A percentile compares a stretch with the other conserved stretches of the same genome.
phyloP scores from a whole-genome alignment of 1,284 basidiomycete species.

The Anthracocystis walkeri region DNA sequence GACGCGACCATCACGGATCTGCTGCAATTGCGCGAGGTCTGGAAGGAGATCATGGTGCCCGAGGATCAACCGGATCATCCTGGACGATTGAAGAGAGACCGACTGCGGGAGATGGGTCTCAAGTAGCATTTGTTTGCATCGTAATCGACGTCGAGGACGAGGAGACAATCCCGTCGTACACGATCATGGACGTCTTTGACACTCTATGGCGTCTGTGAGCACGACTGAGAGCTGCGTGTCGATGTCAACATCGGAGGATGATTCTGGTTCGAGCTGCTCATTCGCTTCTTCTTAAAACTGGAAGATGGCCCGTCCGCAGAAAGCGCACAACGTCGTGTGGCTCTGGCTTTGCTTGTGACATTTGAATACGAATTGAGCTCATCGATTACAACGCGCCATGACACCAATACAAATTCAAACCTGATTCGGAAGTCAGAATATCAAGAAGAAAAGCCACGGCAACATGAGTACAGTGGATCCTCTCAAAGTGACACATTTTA shows the following conservation, averaged over 20 bases:
- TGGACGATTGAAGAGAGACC: constrained; percentile 34
- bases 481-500: too few species aligned
- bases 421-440: background rate
- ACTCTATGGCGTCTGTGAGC: background rate
- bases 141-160: background rate
- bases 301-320: constrained; percentile 3
- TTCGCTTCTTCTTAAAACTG: background rate
- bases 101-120: constrained; percentile 32
- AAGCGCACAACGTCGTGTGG: constrained; percentile 24
- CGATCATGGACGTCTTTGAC: background rate
- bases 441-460: constrained; percentile 9
- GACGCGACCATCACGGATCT: constrained; percentile 56
- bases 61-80: constrained; percentile 45
- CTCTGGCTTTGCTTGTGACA: constrained; percentile 6
- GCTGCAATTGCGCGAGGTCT: constrained; percentile 53
- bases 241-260: background rate
- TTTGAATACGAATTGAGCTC: constrained; percentile 20
- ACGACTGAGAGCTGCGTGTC: background rate
- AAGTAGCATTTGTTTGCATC: constrained; percentile 14
- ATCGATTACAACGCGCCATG: constrained; percentile 21
- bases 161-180: background rate
- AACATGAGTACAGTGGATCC: too few species aligned
- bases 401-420: constrained; percentile 10
- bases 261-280: background rate
- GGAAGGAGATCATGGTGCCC: constrained; percentile 59